Evolutionary conservation across 441 rosid genomes (phyloP).

Genomic region (Melastoma candidum): DNA sequence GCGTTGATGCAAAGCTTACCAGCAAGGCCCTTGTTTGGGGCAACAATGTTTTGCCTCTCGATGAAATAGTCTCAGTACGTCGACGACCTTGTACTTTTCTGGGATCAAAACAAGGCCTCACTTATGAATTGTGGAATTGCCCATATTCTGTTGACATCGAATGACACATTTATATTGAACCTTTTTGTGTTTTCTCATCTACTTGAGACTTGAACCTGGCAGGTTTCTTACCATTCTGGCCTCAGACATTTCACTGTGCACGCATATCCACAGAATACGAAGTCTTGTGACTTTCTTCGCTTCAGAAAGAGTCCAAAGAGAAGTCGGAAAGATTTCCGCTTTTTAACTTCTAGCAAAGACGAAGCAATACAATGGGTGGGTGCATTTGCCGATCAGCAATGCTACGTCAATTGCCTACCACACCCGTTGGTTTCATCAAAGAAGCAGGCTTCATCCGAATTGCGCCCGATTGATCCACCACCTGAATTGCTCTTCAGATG

Average conservation of each 20-base stretch:
- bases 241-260: constrained; percentile 26
- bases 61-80: constrained; percentile 69
- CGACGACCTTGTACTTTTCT: not conserved
- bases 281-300: constrained; percentile 70
- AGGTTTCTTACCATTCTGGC: constrained; percentile 81
- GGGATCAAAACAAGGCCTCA: not conserved
- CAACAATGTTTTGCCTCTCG: constrained; percentile 55
- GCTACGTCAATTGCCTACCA: constrained; percentile 86
- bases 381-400: constrained; percentile 91
- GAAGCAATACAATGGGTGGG: constrained; percentile 99
- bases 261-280: constrained; percentile 63
- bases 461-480: constrained; percentile 38
- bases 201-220: constrained; percentile 66
- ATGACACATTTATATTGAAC: too few relatives aligned
- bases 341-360: constrained; percentile 16
- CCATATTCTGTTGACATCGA: too few relatives aligned
- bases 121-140: too few relatives aligned
- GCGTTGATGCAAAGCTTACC: constrained; percentile 73
- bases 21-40: constrained; percentile 85
- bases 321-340: constrained; percentile 73
- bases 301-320: constrained; percentile 61
- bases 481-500: constrained; percentile 63
- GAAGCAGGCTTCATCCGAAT: constrained; percentile 86
- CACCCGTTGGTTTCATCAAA: constrained; percentile 91
- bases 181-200: constrained; percentile 76